Evolutionary conservation across 1,139 yeast species (phyloP).

Genomic region (Trichomonascaceae sp.): DNA sequence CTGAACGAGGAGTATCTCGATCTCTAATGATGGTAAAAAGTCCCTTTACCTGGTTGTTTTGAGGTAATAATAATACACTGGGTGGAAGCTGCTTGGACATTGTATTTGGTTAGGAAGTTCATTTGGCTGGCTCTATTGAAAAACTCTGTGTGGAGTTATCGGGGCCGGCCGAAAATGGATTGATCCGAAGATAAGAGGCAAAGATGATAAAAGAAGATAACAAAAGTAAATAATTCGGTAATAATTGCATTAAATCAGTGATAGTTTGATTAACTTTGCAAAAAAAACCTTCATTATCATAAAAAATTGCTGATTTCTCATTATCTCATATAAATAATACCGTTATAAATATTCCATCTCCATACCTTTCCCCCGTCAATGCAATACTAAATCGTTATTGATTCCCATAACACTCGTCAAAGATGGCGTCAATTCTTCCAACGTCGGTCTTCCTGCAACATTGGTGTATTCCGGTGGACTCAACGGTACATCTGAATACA

Average conservation of each 20-base stretch:
- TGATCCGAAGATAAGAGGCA: not conserved
- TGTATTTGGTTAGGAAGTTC: not conserved
- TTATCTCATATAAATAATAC: too few relatives aligned
- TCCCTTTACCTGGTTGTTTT: conserved; percentile 8
- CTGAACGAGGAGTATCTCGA: conserved; percentile 70
- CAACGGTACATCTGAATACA: conserved; percentile 76
- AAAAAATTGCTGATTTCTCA: too few relatives aligned
- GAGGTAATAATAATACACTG: conserved; percentile 2
- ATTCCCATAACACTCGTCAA: conserved; percentile 16
- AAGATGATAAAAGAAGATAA: not conserved
- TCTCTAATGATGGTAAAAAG: conserved; percentile 61
- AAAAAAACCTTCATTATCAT: too few relatives aligned
- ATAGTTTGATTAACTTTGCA: too few relatives aligned
- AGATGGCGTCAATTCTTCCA: conserved; percentile 27
- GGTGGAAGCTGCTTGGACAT: not conserved
- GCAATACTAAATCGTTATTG: conserved; percentile 6
- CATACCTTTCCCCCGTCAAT: not conserved
- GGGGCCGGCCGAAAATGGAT: not conserved
- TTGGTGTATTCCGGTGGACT: conserved; percentile 75
- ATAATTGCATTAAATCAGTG: too few relatives aligned
- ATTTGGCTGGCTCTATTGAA: not conserved
- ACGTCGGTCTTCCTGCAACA: conserved; percentile 25
- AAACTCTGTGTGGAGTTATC: not conserved
- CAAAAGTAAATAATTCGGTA: too few relatives aligned
- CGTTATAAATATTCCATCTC: too few relatives aligned